Percentiles rank a stretch among this genome's conserved stretches.
These are phyloP conservation scores for Zygosaccharomyces bailii DNA, from an alignment of 805 yeast genomes.

Conservation along the genomic window DNA sequence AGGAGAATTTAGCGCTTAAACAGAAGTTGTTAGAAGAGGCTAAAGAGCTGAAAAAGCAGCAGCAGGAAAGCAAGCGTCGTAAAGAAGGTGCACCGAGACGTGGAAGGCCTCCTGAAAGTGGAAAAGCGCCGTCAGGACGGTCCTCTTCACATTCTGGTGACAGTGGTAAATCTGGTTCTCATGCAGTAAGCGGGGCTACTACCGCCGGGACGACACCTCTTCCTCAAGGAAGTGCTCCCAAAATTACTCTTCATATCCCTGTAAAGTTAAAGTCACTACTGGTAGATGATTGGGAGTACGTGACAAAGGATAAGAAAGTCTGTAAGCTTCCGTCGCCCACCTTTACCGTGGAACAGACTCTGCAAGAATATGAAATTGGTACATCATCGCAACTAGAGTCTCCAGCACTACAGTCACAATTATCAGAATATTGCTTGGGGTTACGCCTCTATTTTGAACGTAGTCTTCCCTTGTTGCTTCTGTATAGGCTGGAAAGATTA, in stretches of 20 bases:
- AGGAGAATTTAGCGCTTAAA: constrained; percentile 63
- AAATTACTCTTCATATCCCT: constrained; percentile 58
- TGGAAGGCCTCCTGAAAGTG: constrained; percentile 5
- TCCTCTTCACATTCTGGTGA: constrained; percentile 4
- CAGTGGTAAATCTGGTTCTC: constrained; percentile 3
- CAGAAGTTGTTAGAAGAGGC: constrained; percentile 55
- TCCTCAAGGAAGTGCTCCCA: constrained; percentile 13
- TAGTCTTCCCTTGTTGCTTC: constrained; percentile 41
- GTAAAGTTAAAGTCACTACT: constrained; percentile 62
- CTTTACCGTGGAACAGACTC: constrained; percentile 49
- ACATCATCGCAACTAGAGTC: constrained; percentile 29
- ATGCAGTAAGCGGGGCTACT: neutral
- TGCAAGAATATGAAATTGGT: constrained; percentile 47
- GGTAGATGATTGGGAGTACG: constrained; percentile 91
- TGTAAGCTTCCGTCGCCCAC: constrained; percentile 58
- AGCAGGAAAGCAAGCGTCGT: constrained; percentile 34
- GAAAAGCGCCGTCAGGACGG: constrained; percentile 3
- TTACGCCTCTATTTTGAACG: constrained; percentile 70
- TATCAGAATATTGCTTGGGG: constrained; percentile 70
- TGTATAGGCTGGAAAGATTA: constrained; percentile 32
- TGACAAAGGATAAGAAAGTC: constrained; percentile 75
- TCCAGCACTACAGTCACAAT: constrained; percentile 45
- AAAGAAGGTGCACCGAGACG: constrained; percentile 22
- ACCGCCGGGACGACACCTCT: constrained; percentile 4
- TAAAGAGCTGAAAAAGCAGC: constrained; percentile 31